Evolutionary conservation across 306 rosid species (phyloP).

Genomic region (Castanea crenata): DNA sequence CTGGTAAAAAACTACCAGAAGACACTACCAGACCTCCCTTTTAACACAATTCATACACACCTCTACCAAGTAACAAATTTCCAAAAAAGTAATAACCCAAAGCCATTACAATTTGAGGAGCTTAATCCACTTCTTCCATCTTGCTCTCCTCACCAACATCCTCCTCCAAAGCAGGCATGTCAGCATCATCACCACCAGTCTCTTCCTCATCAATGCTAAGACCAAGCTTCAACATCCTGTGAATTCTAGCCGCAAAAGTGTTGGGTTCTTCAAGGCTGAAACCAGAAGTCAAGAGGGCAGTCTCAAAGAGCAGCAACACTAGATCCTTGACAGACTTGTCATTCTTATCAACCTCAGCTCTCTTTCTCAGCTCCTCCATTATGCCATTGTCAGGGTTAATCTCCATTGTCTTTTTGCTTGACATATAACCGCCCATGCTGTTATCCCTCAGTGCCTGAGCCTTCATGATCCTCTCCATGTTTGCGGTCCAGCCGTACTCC

Average conservation of each 20-base stretch:
- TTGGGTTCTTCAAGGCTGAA: conserved; percentile 74
- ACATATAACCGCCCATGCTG: conserved; percentile 70
- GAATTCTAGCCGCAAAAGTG: conserved; percentile 62
- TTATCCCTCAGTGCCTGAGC: conserved; percentile 67
- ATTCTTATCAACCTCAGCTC: conserved; percentile 61
- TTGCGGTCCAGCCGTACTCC: conserved; percentile 71
- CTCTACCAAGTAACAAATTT: not conserved
- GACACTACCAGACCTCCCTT: no score
- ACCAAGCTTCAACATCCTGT: conserved; percentile 73
- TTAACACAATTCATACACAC: no score
- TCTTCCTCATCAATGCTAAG: conserved; percentile 62
- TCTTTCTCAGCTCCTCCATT: conserved; percentile 70
- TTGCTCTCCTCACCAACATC: conserved; percentile 66
- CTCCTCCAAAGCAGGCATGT: conserved; percentile 67
- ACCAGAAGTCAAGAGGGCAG: conserved; percentile 64
- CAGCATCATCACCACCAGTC: conserved; percentile 45
- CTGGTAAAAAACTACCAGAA: no score
- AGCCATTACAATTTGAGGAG: not conserved
- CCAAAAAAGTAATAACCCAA: not conserved
- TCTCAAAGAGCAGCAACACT: conserved; percentile 60
- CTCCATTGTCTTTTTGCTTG: conserved; percentile 79
- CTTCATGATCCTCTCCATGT: conserved; percentile 78
- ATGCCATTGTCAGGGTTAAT: conserved; percentile 77
- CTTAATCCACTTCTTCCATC: conserved; percentile 75
- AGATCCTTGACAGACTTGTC: conserved; percentile 70